phyloP scores from a whole-genome alignment of 2,329 filamentous ascomycete genomes.

The Cladophialophora chaetospira region DNA sequence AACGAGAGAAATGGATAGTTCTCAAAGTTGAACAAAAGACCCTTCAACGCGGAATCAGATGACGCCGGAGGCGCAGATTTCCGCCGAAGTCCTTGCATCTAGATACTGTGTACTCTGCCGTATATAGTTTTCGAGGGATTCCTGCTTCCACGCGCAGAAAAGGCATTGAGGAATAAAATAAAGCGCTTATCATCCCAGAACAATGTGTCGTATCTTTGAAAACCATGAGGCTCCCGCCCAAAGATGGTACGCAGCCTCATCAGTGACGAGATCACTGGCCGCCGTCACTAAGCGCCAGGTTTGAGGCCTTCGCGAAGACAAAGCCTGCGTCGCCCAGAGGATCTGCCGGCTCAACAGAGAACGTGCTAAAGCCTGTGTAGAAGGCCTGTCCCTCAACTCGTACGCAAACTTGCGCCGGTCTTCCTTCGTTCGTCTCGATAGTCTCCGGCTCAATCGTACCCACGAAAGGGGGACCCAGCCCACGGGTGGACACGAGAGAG shows the following conservation, averaged over 20 bases:
- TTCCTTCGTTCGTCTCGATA: background rate
- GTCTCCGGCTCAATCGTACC: slow-evolving; percentile 19
- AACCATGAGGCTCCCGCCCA: no score
- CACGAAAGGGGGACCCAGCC: slow-evolving; percentile 32
- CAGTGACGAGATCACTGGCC: no score
- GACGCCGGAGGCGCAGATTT: slow-evolving; percentile 6
- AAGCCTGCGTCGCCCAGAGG: slow-evolving; percentile 27
- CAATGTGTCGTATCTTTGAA: no score
- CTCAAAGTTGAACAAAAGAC: background rate
- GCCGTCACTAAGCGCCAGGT: background rate
- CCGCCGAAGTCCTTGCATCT: slow-evolving; percentile 3
- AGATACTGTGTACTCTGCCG: background rate
- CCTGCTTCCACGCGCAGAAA: no score
- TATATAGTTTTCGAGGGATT: background rate
- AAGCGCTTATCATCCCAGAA: no score
- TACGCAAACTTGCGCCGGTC: background rate
- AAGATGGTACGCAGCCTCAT: no score
- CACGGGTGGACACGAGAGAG: slow-evolving; percentile 41
- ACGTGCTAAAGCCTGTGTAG: slow-evolving; percentile 38
- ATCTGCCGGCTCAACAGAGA: slow-evolving; percentile 39
- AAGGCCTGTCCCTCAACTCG: slow-evolving; percentile 39
- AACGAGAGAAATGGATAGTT: background rate
- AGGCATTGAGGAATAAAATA: no score
- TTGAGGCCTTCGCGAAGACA: slow-evolving; percentile 13
- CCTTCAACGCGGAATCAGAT: background rate